Conservation (phyloP, 495 filamentous ascomycete species). For the Aspergillus indologenus region DNA sequence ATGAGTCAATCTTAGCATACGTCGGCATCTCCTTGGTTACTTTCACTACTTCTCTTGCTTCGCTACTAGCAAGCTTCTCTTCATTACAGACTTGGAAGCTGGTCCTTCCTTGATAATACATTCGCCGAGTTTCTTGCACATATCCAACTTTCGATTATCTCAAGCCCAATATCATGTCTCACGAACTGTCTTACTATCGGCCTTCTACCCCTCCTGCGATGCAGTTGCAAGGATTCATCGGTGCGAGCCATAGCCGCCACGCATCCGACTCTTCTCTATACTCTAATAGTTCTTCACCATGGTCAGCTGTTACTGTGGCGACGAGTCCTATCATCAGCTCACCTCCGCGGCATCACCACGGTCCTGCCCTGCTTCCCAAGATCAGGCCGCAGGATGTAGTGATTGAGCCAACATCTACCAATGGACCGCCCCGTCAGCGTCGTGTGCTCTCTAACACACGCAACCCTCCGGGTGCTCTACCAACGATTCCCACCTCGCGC, state of each 20-base stretch:
- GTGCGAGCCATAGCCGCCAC: constrained; percentile 41
- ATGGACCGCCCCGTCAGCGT: constrained; percentile 46
- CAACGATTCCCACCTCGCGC: constrained; percentile 39
- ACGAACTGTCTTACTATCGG: constrained; percentile 43
- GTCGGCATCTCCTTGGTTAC: constrained; percentile 7
- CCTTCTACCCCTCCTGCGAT: constrained; percentile 46
- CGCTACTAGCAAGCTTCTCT: constrained; percentile 6
- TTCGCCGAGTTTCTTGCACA: background rate
- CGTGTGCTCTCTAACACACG: constrained; percentile 56
- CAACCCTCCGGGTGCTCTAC: constrained; percentile 47
- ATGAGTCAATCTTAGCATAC: constrained; percentile 20
- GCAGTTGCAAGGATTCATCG: constrained; percentile 30
- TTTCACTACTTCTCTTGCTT: constrained; percentile 2
- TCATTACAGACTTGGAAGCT: constrained; percentile 21
- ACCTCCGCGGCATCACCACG: constrained; percentile 71
- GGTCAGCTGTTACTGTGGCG: constrained; percentile 65
- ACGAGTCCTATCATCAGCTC: constrained; percentile 70
- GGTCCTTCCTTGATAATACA: constrained; percentile 18
- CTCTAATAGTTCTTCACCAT: constrained; percentile 73
- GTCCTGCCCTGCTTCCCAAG: constrained; percentile 79
- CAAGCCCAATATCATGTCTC: constrained; percentile 39
- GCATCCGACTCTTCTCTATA: constrained; percentile 50
- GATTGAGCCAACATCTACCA: constrained; percentile 51
- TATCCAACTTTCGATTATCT: background rate
- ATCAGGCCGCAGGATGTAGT: constrained; percentile 82